Base-by-base conservation (phyloP, 2,329 filamentous ascomycete species). In the Xylariaceae sp. region DNA sequence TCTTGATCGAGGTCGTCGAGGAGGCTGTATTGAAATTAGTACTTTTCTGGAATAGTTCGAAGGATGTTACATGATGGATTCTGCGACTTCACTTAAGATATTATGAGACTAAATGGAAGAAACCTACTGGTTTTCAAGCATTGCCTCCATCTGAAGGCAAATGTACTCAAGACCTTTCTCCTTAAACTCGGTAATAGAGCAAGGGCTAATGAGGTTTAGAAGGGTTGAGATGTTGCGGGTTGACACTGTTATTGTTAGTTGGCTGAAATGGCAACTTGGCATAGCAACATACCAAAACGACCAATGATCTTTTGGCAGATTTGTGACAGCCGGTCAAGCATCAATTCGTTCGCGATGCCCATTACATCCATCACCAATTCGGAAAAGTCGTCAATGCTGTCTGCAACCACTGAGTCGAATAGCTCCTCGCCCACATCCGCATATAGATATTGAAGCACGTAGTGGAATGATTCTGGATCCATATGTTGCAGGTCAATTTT, bases 281-380 rank as follows among this genome's bases (percentile, higher is more conserved):
- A 14, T 24, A 16, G 28, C 6, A 33, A 63, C 70, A 52, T 65
- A 73, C 71, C 71, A 74, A 95, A 96, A 46, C 85, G 85, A 31
- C 92, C 93, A 57, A 98, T 84, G 19, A 92, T 77, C 56, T 85
- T 87, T 71, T 99, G 95, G 72, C 95, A 98, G 24, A 96, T 87
- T 71, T 96, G 91, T 4, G 91, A 92, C 4, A 99, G 78, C 6
- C 93, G 84, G 71, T 97, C 92, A 43, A 99, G 82, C 93, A 99
- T 97, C 55, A 99, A 78, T 73, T 99, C 94, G 70, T 99, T 95
- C 11, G 93, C 92, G 49, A 91, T 88, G 53, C 87, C 87, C 83
- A 98, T 88, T 40, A 98, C 90, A 66, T 96, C 92, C 76, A 98
- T 83, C 7, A 97, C 82, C n/a, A 95, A 79, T 66, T 98, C 92